A percentile compares a stretch with the other conserved stretches of the same genome.
Evolutionary conservation across 257 asterid genomes (phyloP).

Genomic region (Euphrasia confusa): DNA sequence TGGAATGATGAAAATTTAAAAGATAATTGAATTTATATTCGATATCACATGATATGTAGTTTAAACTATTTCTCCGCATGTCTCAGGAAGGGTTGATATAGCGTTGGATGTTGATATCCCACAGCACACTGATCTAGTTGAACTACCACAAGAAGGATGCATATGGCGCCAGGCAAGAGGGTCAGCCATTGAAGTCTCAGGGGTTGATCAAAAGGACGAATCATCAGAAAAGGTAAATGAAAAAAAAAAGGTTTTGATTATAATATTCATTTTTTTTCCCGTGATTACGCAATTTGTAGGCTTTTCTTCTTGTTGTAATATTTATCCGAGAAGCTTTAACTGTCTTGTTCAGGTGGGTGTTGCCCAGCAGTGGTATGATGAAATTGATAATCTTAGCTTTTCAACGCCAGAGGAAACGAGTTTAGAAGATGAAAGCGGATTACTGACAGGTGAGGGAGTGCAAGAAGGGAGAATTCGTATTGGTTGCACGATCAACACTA

Average conservation of each 20-base stretch:
- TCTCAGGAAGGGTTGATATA: slow-evolving; percentile 69
- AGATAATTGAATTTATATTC: background rate
- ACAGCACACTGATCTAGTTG: slow-evolving; percentile 55
- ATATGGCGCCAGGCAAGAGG: slow-evolving; percentile 91
- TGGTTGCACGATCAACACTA: slow-evolving; percentile 61
- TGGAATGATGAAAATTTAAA: background rate
- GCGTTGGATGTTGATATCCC: slow-evolving; percentile 56
- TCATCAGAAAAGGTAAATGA: slow-evolving; percentile 53
- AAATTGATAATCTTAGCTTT: slow-evolving; percentile 51
- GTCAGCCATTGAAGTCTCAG: slow-evolving; percentile 67
- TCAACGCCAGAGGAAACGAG: slow-evolving; percentile 33
- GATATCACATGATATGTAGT: background rate
- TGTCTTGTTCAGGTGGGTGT: slow-evolving; percentile 49
- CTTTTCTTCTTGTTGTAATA: slow-evolving; percentile 13
- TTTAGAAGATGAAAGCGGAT: slow-evolving; percentile 27
- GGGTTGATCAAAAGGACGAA: slow-evolving; percentile 38
- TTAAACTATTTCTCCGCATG: slow-evolving; percentile 8
- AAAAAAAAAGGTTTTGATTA: background rate
- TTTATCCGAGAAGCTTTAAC: slow-evolving; percentile 5
- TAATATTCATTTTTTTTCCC: slow-evolving; percentile 12
- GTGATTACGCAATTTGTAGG: slow-evolving; percentile 8
- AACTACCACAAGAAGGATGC: slow-evolving; percentile 63
- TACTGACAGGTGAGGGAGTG: slow-evolving; percentile 23
- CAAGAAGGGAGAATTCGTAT: slow-evolving; percentile 51
- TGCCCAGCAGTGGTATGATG: slow-evolving; percentile 85